phyloP scores from a whole-genome alignment of 2,329 filamentous ascomycete genomes.

The Delphinella strobiligena region DNA sequence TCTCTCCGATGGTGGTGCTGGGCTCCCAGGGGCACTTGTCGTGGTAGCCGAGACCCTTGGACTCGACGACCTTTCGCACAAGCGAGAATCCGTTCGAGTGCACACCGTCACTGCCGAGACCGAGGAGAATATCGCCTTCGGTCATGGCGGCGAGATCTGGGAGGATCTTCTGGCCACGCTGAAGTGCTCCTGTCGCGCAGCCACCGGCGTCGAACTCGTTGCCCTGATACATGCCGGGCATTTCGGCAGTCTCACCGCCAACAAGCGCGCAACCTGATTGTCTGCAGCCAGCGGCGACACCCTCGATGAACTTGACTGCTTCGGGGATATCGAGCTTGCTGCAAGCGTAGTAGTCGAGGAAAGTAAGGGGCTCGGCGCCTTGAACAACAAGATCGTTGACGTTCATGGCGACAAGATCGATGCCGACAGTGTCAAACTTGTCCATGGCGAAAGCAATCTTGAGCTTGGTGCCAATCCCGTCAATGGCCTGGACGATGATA shows the following conservation, averaged over 20 bases:
- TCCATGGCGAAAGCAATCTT: constrained; percentile 85
- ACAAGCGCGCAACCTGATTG: constrained; percentile 80
- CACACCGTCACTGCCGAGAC: constrained; percentile 71
- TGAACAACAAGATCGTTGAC: constrained; percentile 96
- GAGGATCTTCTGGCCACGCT: constrained; percentile 51
- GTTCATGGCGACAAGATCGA: constrained; percentile 97
- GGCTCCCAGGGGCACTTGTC: constrained; percentile 66
- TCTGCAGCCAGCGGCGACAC: constrained; percentile 77
- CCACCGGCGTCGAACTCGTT: constrained; percentile 92
- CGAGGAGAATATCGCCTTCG: constrained; percentile 73
- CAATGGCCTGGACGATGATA: constrained; percentile 83
- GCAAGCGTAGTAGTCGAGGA: constrained; percentile 96
- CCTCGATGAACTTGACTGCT: constrained; percentile 77
- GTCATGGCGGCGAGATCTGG: constrained; percentile 66
- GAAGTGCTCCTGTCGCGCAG: constrained; percentile 75
- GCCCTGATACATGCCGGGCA: constrained; percentile 85
- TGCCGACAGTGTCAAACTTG: constrained; percentile 88
- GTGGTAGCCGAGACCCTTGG: constrained; percentile 58
- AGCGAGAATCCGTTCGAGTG: constrained; percentile 98
- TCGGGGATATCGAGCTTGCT: constrained; percentile 68
- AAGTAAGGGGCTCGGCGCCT: constrained; percentile 87
- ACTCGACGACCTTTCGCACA: constrained; percentile 78
- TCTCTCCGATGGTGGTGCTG: constrained; percentile 53
- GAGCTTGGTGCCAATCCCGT: constrained; percentile 93
- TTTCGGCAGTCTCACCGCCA: constrained; percentile 96